A percentile compares a stretch with the other conserved stretches of the same genome.
These are phyloP conservation scores for Fraxinus paxiana DNA, from an alignment of 305 asterid species.

Conservation along the genomic window DNA sequence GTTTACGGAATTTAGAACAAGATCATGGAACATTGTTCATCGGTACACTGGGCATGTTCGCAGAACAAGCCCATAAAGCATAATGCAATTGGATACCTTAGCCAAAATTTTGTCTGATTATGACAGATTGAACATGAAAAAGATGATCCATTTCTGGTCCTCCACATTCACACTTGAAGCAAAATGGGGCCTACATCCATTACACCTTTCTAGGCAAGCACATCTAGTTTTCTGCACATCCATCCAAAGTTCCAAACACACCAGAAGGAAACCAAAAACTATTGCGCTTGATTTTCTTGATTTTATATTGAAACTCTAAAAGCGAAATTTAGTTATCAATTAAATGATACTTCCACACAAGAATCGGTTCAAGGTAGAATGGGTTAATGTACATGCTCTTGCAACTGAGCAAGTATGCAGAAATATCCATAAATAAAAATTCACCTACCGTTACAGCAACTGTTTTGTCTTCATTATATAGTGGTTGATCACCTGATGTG, in stretches of 20 bases:
- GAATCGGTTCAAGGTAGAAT: slow-evolving; percentile 13
- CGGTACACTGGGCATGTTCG: neutral
- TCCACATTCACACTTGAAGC: neutral
- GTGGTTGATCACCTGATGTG: slow-evolving; percentile 94
- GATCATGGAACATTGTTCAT: neutral
- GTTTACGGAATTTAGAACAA: neutral
- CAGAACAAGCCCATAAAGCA: neutral
- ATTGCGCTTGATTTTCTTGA: neutral
- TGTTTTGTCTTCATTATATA: slow-evolving; percentile 85
- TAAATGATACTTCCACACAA: neutral
- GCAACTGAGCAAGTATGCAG: slow-evolving; percentile 3
- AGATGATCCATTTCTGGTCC: neutral
- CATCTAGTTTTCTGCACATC: neutral
- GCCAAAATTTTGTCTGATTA: neutral
- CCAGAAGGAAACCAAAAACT: neutral
- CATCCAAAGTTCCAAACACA: neutral
- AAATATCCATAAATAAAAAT: slow-evolving; percentile 17
- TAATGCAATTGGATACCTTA: neutral
- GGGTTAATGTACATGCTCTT: neutral
- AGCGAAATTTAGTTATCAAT: neutral
- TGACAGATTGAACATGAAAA: neutral
- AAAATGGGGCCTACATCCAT: neutral
- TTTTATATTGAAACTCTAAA: neutral
- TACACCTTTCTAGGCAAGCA: neutral
- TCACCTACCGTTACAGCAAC: slow-evolving; percentile 73